These are phyloP conservation scores for Podospora pseudocomata DNA, from an alignment of 495 filamentous ascomycete genomes.

Conservation along the genomic window DNA sequence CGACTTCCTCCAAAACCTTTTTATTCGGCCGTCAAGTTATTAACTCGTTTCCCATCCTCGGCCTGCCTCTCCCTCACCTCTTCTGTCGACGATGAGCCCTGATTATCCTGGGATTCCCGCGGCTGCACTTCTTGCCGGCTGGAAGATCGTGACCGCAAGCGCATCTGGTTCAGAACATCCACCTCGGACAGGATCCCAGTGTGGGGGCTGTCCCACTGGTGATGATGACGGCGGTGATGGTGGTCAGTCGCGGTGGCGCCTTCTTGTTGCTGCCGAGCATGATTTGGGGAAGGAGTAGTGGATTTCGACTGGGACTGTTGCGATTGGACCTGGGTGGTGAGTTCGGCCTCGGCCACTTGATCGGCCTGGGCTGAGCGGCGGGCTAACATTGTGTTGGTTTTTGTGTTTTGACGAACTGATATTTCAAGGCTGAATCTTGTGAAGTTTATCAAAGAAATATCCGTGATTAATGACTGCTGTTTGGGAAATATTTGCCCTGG, in stretches of 20 bases:
- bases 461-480: background rate
- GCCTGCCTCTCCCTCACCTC: background rate
- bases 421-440: background rate
- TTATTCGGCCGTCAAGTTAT: background rate
- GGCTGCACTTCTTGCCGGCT: background rate
- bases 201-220: background rate
- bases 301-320: background rate
- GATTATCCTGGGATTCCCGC: background rate
- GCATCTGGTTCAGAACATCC: slow-evolving; percentile 5
- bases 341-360: background rate
- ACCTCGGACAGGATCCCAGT: slow-evolving; percentile 1
- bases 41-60: background rate
- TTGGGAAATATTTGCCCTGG: too few relatives aligned
- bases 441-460: background rate
- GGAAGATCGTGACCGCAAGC: background rate
- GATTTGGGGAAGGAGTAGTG: too few relatives aligned
- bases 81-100: background rate
- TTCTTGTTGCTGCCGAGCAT: background rate
- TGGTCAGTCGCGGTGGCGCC: background rate
- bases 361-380: background rate
- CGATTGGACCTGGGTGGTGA: background rate
- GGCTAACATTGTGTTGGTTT: background rate
- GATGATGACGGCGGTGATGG: slow-evolving; percentile 2
- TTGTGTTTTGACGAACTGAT: background rate
- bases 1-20: background rate